These are phyloP conservation scores for Termitomyces sp. DNA, from an alignment of 768 basidiomycete species.

Conservation along the genomic window DNA sequence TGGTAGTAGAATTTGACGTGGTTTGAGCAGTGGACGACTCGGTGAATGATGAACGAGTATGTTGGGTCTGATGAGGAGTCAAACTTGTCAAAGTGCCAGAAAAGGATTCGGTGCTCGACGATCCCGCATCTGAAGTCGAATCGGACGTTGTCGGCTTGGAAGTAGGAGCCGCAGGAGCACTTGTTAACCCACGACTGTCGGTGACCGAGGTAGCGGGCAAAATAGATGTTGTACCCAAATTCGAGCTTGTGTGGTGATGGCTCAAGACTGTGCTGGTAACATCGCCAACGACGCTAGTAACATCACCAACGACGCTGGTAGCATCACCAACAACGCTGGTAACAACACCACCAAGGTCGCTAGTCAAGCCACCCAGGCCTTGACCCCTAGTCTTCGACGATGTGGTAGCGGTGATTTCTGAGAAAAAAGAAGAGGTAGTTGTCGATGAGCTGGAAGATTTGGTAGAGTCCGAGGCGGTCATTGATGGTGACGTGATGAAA, in stretches of 20 bases:
- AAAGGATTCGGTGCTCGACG: background rate
- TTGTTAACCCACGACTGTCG: background rate
- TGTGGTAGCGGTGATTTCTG: background rate
- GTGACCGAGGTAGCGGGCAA: background rate
- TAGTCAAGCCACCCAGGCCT: too few species aligned
- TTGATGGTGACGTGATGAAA: slow-evolving; percentile 8
- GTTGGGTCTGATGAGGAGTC: background rate
- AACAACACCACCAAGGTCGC: background rate
- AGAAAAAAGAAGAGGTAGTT: background rate
- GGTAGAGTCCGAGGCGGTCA: background rate
- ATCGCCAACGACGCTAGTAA: background rate
- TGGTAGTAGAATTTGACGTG: background rate
- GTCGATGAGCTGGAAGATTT: background rate
- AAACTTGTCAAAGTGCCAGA: background rate
- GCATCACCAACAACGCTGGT: background rate
- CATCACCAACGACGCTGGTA: background rate
- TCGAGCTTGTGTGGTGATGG: background rate
- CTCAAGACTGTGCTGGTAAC: background rate
- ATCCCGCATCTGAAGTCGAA: background rate
- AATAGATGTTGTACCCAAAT: background rate
- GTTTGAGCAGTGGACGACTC: background rate
- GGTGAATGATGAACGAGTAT: background rate
- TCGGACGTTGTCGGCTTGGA: background rate
- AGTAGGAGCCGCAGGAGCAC: background rate
- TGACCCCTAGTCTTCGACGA: background rate